Evolutionary conservation across 2,329 filamentous ascomycete species (phyloP).

Genomic region (Malbranchea cinnamomea): DNA sequence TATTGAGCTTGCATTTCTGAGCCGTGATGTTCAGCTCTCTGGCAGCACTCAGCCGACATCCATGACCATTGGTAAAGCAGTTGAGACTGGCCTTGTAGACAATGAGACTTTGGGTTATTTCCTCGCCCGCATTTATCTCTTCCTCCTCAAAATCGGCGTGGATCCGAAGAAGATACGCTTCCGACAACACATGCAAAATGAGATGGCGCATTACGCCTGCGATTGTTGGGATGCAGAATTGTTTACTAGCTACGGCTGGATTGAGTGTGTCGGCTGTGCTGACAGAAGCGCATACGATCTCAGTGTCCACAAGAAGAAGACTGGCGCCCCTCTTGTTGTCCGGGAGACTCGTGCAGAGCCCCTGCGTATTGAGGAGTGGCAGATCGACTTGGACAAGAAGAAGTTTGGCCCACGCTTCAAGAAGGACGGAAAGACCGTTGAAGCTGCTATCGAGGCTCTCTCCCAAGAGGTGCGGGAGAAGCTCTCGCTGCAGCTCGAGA

Average conservation of each 20-base stretch:
- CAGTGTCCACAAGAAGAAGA: slow-evolving; percentile 84
- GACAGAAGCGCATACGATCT: slow-evolving; percentile 92
- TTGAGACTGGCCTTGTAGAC: slow-evolving; percentile 68
- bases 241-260: slow-evolving; percentile 84
- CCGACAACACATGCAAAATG: slow-evolving; percentile 88
- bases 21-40: slow-evolving; percentile 69
- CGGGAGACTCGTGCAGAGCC: slow-evolving; percentile 69
- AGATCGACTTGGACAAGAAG: slow-evolving; percentile 81
- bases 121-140: slow-evolving; percentile 80
- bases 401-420: slow-evolving; percentile 92
- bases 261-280: slow-evolving; percentile 94
- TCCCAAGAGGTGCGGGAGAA: slow-evolving; percentile 70
- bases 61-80: slow-evolving; percentile 72
- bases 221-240: slow-evolving; percentile 99
- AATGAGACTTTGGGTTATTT: slow-evolving; percentile 99
- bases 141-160: slow-evolving; percentile 76
- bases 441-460: slow-evolving; percentile 59
- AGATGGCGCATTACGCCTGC: slow-evolving; percentile 84
- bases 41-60: slow-evolving; percentile 65
- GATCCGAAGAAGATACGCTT: slow-evolving; percentile 83
- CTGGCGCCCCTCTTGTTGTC: slow-evolving; percentile 71
- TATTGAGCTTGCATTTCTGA: slow-evolving; percentile 68
- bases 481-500: slow-evolving; percentile 57
- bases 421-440: slow-evolving; percentile 78
- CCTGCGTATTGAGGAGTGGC: slow-evolving; percentile 69